Conservation (phyloP, 805 yeast species). For the Candida nitratophila region DNA sequence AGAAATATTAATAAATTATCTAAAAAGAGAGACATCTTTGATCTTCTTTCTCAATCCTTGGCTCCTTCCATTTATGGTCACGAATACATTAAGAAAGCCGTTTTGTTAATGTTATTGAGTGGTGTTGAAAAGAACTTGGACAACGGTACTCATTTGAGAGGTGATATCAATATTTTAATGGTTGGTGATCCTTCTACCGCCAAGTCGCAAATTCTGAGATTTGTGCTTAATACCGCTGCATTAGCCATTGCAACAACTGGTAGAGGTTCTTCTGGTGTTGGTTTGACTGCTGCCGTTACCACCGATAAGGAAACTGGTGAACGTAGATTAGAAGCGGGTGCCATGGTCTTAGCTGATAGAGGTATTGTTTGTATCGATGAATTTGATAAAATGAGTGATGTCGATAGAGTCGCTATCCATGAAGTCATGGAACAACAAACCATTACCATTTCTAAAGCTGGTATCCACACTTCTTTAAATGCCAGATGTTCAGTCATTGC, state of each 20-base stretch:
- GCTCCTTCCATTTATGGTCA: slow-evolving; percentile 97
- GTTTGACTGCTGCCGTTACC: slow-evolving; percentile 98
- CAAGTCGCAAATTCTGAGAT: slow-evolving; percentile 89
- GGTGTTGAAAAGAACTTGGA: slow-evolving; percentile 91
- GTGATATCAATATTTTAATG: slow-evolving; percentile 93
- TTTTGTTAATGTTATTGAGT: slow-evolving; percentile 82
- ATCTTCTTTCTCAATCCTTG: slow-evolving; percentile 71
- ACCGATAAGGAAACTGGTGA: slow-evolving; percentile 96
- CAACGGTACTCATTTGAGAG: slow-evolving; percentile 95
- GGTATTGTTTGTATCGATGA: slow-evolving; percentile 98
- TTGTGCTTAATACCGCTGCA: slow-evolving; percentile 90
- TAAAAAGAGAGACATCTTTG: slow-evolving; percentile 65
- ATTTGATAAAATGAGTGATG: slow-evolving; percentile 96
- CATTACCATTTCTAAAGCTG: slow-evolving; percentile 96
- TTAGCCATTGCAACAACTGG: slow-evolving; percentile 98
- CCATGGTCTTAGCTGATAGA: slow-evolving; percentile 96
- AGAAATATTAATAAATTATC: slow-evolving; percentile 79
- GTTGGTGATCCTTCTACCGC: slow-evolving; percentile 99
- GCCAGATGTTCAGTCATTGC: slow-evolving; percentile 97
- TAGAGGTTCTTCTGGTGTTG: slow-evolving; percentile 99
- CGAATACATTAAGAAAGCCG: slow-evolving; percentile 85
- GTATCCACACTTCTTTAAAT: slow-evolving; percentile 91
- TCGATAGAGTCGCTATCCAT: slow-evolving; percentile 95
- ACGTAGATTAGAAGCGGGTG: slow-evolving; percentile 95
- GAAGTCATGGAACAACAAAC: slow-evolving; percentile 99